Conservation (phyloP, 73 alveolate species). For the Symbiodinium pilosum region DNA sequence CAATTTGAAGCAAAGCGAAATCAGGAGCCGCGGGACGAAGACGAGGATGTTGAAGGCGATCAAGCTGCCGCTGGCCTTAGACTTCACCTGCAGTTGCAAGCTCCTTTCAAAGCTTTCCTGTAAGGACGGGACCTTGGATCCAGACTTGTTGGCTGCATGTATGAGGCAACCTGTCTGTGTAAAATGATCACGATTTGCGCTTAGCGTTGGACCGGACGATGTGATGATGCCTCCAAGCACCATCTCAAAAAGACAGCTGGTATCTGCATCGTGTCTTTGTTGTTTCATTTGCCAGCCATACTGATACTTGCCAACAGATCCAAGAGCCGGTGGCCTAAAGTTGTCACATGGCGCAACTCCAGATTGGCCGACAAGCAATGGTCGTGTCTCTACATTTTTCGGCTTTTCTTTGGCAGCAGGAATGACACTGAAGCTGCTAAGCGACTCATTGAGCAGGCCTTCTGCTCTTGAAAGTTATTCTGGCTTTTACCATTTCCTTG, state of each 20-base stretch:
- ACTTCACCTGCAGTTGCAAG: background rate
- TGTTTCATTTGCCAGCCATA: too few species aligned
- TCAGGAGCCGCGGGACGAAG: slow-evolving; percentile 91
- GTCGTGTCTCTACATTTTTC: too few species aligned
- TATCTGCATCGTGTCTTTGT: too few species aligned
- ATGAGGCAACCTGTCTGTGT: slow-evolving; percentile 61
- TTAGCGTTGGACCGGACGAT: too few species aligned
- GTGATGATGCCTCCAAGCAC: too few species aligned
- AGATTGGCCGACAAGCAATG: too few species aligned
- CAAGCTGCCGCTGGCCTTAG: slow-evolving; percentile 67
- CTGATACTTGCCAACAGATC: too few species aligned
- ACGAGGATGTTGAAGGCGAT: slow-evolving; percentile 86
- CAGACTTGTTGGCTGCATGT: slow-evolving; percentile 74
- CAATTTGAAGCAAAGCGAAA: too few species aligned
- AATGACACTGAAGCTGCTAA: slow-evolving; percentile 91
- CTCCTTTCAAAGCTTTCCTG: background rate
- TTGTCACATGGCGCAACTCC: too few species aligned
- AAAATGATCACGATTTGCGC: too few species aligned
- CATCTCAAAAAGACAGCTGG: too few species aligned
- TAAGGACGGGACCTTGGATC: slow-evolving; percentile 86
- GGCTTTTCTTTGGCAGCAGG: slow-evolving; percentile 21
- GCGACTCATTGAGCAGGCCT: slow-evolving; percentile 62
- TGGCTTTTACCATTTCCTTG: background rate
- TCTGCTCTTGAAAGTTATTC: background rate
- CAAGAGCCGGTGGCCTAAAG: too few species aligned